Conservation (phyloP, 2,329 filamentous ascomycete genomes). For the Cladosporium oxysporum region DNA sequence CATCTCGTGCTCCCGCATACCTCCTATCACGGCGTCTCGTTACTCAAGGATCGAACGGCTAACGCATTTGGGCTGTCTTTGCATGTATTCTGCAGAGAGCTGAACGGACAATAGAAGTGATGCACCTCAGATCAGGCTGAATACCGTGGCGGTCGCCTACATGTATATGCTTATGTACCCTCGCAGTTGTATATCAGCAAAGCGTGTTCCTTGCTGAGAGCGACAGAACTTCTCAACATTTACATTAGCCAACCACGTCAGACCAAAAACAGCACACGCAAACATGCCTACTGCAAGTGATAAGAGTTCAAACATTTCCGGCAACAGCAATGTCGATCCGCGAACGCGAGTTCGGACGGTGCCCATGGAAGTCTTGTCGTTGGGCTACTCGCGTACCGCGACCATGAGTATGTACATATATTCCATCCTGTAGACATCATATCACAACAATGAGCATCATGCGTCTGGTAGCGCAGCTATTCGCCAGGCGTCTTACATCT, state of each 20-base stretch:
- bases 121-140: background rate
- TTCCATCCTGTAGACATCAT: background rate
- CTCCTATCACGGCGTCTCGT: too few species aligned
- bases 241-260: background rate
- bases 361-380: slow-evolving; percentile 28
- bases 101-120: background rate
- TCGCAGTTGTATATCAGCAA: background rate
- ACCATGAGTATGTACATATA: slow-evolving; percentile 24
- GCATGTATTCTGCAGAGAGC: background rate
- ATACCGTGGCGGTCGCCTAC: background rate
- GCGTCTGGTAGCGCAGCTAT: background rate
- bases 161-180: background rate
- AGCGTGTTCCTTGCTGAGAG: background rate
- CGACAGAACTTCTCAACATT: background rate
- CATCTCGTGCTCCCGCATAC: too few species aligned
- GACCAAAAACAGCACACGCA: background rate
- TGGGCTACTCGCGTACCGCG: slow-evolving; percentile 31
- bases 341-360: slow-evolving; percentile 19
- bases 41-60: too few species aligned
- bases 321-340: slow-evolving; percentile 1
- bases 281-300: background rate
- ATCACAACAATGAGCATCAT: too few species aligned
- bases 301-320: background rate
- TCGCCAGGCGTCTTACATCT: background rate
- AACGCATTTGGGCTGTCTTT: background rate